These are phyloP conservation scores for Skeletonema marinoi DNA, from an alignment of 108 stramenopile genomes.

Conservation along the genomic window DNA sequence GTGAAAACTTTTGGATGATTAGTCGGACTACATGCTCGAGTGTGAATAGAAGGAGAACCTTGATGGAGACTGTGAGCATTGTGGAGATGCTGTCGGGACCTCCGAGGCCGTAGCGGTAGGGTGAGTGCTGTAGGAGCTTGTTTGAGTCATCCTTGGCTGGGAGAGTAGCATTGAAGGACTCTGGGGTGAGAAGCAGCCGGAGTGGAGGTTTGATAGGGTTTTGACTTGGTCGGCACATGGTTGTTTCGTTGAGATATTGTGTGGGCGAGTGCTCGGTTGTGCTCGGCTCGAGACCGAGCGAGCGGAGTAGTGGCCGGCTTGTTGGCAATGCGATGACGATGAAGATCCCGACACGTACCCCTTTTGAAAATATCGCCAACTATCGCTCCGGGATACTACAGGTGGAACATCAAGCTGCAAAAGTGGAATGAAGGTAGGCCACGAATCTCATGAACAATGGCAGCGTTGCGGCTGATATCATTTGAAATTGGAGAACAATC, in stretches of 20 bases:
- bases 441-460: too few species aligned
- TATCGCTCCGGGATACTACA: not conserved
- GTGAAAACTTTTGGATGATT: conserved; percentile 1
- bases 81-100: conserved; percentile 41
- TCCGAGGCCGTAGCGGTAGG: conserved; percentile 36
- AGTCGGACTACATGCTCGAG: conserved; percentile 18
- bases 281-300: too few species aligned
- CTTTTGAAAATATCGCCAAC: not conserved
- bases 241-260: not conserved
- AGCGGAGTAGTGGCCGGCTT: not conserved
- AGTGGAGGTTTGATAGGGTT: not conserved
- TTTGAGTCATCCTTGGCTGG: conserved; percentile 28
- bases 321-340: too few species aligned
- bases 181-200: conserved; percentile 37
- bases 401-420: not conserved
- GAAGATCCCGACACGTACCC: not conserved
- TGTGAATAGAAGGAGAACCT: conserved; percentile 24
- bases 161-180: conserved; percentile 21
- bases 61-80: conserved; percentile 42
- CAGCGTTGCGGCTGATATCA: too few species aligned
- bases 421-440: too few species aligned
- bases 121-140: conserved; percentile 14
- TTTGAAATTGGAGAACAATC: too few species aligned
- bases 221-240: conserved; percentile 32
- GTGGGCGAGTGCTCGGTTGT: not conserved